phyloP scores from a whole-genome alignment of 2,329 filamentous ascomycete species.

The Furcasterigmium sp. region DNA sequence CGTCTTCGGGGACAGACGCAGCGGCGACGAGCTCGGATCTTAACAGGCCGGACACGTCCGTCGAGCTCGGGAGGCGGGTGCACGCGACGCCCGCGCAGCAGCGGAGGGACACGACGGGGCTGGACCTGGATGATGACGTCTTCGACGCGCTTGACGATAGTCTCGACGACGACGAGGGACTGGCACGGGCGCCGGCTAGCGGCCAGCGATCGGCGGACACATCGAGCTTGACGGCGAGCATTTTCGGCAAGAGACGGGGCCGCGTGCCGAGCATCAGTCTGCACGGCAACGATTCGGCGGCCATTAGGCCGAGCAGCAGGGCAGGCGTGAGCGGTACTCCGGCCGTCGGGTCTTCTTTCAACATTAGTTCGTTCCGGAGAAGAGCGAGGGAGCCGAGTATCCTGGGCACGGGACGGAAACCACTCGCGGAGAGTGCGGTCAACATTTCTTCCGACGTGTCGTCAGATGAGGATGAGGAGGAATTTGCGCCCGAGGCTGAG shows the following conservation, averaged over 20 bases:
- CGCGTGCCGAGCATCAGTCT: slow-evolving; percentile 43
- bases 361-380: slow-evolving; percentile 52
- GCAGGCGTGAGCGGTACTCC: slow-evolving; percentile 37
- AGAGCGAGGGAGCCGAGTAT: slow-evolving; percentile 58
- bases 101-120: slow-evolving; percentile 37
- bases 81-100: slow-evolving; percentile 25
- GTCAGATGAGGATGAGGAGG: slow-evolving; percentile 23
- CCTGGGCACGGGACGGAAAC: slow-evolving; percentile 45
- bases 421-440: slow-evolving; percentile 17
- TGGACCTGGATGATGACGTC: slow-evolving; percentile 43
- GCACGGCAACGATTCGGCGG: slow-evolving; percentile 40
- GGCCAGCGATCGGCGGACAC: slow-evolving; percentile 34
- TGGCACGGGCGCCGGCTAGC: slow-evolving; percentile 25
- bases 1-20: slow-evolving; percentile 16
- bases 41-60: slow-evolving; percentile 23
- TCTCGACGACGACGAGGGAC: slow-evolving; percentile 33
- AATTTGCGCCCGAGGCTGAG: slow-evolving; percentile 60
- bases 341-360: slow-evolving; percentile 44
- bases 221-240: slow-evolving; percentile 40
- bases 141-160: slow-evolving; percentile 34
- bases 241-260: slow-evolving; percentile 33
- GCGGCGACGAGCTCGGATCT: slow-evolving; percentile 14
- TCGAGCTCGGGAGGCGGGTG: slow-evolving; percentile 31
- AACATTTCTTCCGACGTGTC: slow-evolving; percentile 12
- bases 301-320: slow-evolving; percentile 48